phyloP scores from a whole-genome alignment of 768 basidiomycete genomes.

The Leccinellum albellum region DNA sequence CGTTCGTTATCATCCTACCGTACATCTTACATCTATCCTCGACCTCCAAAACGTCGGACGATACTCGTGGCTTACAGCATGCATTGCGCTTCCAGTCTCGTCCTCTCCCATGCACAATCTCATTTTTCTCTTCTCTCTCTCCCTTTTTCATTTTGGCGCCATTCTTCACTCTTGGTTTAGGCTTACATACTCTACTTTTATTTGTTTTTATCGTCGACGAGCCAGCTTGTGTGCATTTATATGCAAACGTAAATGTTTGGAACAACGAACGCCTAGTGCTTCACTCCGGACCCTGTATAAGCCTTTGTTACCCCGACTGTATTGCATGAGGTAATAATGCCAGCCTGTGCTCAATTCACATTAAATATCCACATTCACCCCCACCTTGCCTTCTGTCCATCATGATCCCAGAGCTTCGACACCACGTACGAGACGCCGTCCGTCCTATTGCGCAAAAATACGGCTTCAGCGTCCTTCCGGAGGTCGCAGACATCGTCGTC shows the following conservation, averaged over 20 bases:
- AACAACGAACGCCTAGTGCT: neutral
- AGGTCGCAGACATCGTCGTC: conserved; percentile 52
- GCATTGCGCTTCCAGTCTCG: conserved; percentile 13
- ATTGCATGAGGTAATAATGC: conserved; percentile 22
- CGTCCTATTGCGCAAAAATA: conserved; percentile 33
- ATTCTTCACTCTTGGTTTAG: conserved; percentile 22
- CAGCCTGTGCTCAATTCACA: neutral
- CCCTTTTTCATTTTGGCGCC: neutral
- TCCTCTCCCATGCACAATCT: conserved; percentile 8
- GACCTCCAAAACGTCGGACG: conserved; percentile 26
- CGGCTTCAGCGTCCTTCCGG: conserved; percentile 52
- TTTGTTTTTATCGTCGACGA: conserved; percentile 32
- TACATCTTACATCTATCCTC: conserved; percentile 21
- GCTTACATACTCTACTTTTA: conserved; percentile 29
- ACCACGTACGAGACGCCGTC: conserved; percentile 26
- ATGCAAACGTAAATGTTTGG: conserved; percentile 30
- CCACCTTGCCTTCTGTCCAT: neutral
- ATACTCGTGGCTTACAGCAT: conserved; percentile 26
- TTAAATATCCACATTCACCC: too few relatives aligned
- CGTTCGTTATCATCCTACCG: conserved; percentile 29
- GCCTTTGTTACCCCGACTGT: conserved; percentile 9
- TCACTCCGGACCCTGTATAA: neutral
- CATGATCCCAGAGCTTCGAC: conserved; percentile 30
- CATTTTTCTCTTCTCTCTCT: neutral
- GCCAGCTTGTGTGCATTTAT: conserved; percentile 22